These are phyloP conservation scores for Cercospora zeina DNA, from an alignment of 2,329 filamentous ascomycete genomes.

Conservation along the genomic window DNA sequence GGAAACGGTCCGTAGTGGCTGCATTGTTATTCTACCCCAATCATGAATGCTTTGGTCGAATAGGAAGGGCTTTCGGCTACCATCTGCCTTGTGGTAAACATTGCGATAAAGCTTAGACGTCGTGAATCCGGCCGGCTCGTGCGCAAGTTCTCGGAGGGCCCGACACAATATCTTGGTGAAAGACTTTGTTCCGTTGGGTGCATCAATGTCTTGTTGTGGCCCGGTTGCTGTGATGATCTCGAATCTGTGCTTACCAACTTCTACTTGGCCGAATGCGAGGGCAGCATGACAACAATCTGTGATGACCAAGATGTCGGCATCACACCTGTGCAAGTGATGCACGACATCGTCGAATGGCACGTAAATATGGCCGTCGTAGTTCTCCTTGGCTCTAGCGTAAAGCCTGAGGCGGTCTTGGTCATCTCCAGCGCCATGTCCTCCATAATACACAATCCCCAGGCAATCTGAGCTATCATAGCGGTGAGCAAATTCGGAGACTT, in stretches of 20 bases:
- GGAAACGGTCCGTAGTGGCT: neutral
- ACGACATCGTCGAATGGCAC: conserved; percentile 18
- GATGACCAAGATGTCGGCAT: conserved; percentile 19
- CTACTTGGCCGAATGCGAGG: conserved; percentile 13
- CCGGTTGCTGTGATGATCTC: conserved; percentile 17
- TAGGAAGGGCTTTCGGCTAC: conserved; percentile 14
- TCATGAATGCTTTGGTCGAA: conserved; percentile 21
- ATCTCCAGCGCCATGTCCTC: conserved; percentile 14
- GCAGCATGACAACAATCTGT: conserved; percentile 20
- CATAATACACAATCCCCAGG: conserved; percentile 20
- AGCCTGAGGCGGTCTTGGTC: conserved; percentile 13
- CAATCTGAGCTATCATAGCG: conserved; percentile 15
- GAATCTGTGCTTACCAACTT: conserved; percentile 19
- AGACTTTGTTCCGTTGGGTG: conserved; percentile 2
- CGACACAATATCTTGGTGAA: conserved; percentile 15
- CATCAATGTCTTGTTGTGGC: conserved; percentile 1
- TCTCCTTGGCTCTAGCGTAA: conserved; percentile 3
- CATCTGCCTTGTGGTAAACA: conserved; percentile 15
- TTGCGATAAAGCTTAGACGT: conserved; percentile 21
- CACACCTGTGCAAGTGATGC: conserved; percentile 8
- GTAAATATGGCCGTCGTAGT: conserved; percentile 9
- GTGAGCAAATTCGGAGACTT: conserved; percentile 14
- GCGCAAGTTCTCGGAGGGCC: conserved; percentile 9
- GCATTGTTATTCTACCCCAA: conserved; percentile 17
- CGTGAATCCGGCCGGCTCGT: conserved; percentile 9